phyloP scores from a whole-genome alignment of 768 basidiomycete species.

The Trametes sanguinea region DNA sequence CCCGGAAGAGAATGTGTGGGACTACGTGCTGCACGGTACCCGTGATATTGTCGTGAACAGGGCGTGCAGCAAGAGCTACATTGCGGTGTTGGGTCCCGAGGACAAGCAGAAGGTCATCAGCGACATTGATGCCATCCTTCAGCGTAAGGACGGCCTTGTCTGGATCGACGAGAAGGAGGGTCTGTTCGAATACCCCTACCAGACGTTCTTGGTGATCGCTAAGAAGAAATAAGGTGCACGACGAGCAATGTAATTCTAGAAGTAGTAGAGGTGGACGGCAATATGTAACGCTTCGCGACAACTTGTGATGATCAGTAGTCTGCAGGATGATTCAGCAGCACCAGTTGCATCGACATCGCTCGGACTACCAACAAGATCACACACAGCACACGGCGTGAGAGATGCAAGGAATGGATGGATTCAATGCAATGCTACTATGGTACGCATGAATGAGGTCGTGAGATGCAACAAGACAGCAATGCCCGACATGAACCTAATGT shows the following conservation, averaged over 20 bases:
- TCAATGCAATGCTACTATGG: constrained; percentile 20
- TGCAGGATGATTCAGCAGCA: too few relatives aligned
- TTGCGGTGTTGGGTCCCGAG: constrained; percentile 60
- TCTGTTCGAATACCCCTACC: constrained; percentile 80
- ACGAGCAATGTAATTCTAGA: neutral
- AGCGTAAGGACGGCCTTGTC: constrained; percentile 57
- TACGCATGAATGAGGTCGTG: constrained; percentile 18
- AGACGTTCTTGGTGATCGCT: constrained; percentile 58
- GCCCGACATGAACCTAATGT: constrained; percentile 19
- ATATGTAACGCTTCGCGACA: too few relatives aligned
- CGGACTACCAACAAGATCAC: neutral
- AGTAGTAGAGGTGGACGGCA: neutral
- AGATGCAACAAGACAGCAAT: constrained; percentile 25
- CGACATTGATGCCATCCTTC: constrained; percentile 56
- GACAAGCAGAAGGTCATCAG: constrained; percentile 54
- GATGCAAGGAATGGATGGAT: constrained; percentile 15
- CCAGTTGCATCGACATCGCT: too few relatives aligned
- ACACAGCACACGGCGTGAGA: neutral
- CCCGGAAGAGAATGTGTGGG: constrained; percentile 58
- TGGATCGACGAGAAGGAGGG: constrained; percentile 80
- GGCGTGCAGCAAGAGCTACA: constrained; percentile 84
- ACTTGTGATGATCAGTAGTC: too few relatives aligned
- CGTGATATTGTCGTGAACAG: constrained; percentile 62
- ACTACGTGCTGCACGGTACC: constrained; percentile 53
- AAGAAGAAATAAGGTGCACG: constrained; percentile 42